Evolutionary conservation across 495 filamentous ascomycete species (phyloP).

Genomic region (Lichina pygmaea): DNA sequence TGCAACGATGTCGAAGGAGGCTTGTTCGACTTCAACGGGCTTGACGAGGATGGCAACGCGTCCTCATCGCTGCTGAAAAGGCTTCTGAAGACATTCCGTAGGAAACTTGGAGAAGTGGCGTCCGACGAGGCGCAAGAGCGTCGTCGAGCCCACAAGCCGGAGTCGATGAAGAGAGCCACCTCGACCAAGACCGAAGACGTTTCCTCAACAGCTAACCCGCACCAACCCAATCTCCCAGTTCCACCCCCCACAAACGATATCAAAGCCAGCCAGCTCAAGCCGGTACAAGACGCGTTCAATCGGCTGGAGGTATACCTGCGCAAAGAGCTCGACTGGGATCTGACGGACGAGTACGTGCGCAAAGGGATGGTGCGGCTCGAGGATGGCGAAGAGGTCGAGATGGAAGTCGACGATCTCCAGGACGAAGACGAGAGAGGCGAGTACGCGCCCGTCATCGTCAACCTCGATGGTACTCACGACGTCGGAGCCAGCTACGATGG

Average conservation of each 20-base stretch:
- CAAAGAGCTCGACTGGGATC: slow-evolving; percentile 34
- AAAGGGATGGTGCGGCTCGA: slow-evolving; percentile 43
- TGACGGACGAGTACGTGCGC: slow-evolving; percentile 27
- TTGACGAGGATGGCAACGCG: slow-evolving; percentile 2
- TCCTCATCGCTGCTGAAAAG: neutral
- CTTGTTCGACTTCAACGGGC: slow-evolving; percentile 23
- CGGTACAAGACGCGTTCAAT: slow-evolving; percentile 23
- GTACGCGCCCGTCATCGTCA: slow-evolving; percentile 62
- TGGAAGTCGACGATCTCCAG: slow-evolving; percentile 48
- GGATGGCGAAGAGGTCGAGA: slow-evolving; percentile 51
- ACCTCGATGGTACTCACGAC: slow-evolving; percentile 14
- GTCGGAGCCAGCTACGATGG: neutral
- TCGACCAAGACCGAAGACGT: too few species aligned
- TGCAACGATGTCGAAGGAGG: slow-evolving; percentile 39
- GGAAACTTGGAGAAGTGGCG: slow-evolving; percentile 10
- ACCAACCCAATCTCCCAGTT: too few species aligned
- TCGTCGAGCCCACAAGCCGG: neutral
- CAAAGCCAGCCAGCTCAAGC: neutral
- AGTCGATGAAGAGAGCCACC: neutral
- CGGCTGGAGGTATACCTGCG: slow-evolving; percentile 28
- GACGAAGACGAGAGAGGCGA: slow-evolving; percentile 70
- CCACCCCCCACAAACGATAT: too few species aligned
- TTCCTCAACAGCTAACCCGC: too few species aligned
- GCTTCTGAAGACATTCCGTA: slow-evolving; percentile 3
- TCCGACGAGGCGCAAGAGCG: slow-evolving; percentile 4